phyloP scores from a whole-genome alignment of 164 flowering plant species.

The Saururus chinensis region DNA sequence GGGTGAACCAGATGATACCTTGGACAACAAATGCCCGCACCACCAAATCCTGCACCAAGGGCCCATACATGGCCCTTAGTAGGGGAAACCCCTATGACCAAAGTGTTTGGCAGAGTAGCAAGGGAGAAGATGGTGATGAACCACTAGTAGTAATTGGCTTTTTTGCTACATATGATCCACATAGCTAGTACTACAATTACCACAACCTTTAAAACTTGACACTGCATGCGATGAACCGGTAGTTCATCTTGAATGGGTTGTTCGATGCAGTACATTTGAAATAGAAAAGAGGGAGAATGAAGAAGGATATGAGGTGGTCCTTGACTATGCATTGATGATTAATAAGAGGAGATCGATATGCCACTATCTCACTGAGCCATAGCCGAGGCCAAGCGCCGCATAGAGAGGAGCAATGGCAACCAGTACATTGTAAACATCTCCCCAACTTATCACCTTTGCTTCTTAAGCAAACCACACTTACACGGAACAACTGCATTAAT shows the following conservation, averaged over 20 bases:
- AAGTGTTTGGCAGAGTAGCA: constrained; percentile 46
- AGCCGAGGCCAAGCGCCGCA: constrained; percentile 39
- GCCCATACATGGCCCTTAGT: constrained; percentile 62
- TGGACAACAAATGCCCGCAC: constrained; percentile 56
- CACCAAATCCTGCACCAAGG: constrained; percentile 37
- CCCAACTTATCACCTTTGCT: constrained; percentile 28
- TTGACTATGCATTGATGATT: constrained; percentile 57
- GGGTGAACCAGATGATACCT: constrained; percentile 47
- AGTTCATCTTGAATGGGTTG: constrained; percentile 57
- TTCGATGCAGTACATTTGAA: constrained; percentile 43
- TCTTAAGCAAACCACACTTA: background rate
- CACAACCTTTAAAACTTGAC: constrained; percentile 48
- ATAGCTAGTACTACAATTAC: constrained; percentile 34
- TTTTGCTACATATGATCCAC: constrained; percentile 54
- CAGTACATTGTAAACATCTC: constrained; percentile 41
- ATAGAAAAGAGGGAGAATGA: constrained; percentile 65
- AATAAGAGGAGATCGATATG: constrained; percentile 43
- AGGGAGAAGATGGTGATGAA: constrained; percentile 61
- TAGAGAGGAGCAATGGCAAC: constrained; percentile 46
- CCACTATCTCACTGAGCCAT: constrained; percentile 55
- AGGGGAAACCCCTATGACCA: constrained; percentile 72
- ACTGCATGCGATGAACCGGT: constrained; percentile 40
- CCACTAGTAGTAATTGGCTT: constrained; percentile 49
- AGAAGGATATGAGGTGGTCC: constrained; percentile 48
- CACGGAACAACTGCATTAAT: background rate